Evolutionary conservation across 2,329 filamentous ascomycete species (phyloP), one percentile per base, ranked within the genome.

Genomic region (Fusarium vanettenii): DNA sequence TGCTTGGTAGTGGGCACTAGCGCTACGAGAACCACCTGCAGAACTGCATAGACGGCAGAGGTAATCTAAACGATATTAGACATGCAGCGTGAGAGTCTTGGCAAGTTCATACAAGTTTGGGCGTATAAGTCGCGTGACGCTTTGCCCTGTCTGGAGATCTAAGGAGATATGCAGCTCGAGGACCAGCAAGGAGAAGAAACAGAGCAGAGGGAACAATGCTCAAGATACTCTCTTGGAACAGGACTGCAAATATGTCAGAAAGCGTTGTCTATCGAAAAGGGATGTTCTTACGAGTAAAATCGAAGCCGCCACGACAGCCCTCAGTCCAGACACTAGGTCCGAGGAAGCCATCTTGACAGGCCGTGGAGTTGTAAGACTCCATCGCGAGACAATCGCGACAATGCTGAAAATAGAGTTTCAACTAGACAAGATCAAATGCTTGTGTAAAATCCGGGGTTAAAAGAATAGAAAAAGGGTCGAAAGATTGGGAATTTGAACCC

Each of bases 281-380:
- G 1, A 7, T 37, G 13, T 33, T 22, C 76, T 59, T 60, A 81
- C 80, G 59, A n/a, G 80, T 80, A 56, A 81, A 81, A 52, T 81
- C 80, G 16, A 81, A 81, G 2, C 80, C 80, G 6, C 79, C 80
- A 14, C 80, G 79, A 72, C 80, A 81, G 20, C 74, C 79, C 25
- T 79, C 64, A 5, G 72, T 64, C 76, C 71, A 77, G 16, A 82
- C 76, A 20, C 73, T 75, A 14, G 80, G 80, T 5, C 80, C 79
- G 48, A 82, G 78, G 69, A 79, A 64, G 69, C 72, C 74, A 77
- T 82, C 80, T 22, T 74, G 70, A 68, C 80, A 81, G 6, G 65
- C 72, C 5, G 76, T 80, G 13, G 68, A 71, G 60, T 80, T 80
- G 68, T 79, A 76, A 9, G 57, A 57, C n/a, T 64, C 60, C 77